phyloP scores from a whole-genome alignment of 805 yeast species.

The Candida namnaoensis region DNA sequence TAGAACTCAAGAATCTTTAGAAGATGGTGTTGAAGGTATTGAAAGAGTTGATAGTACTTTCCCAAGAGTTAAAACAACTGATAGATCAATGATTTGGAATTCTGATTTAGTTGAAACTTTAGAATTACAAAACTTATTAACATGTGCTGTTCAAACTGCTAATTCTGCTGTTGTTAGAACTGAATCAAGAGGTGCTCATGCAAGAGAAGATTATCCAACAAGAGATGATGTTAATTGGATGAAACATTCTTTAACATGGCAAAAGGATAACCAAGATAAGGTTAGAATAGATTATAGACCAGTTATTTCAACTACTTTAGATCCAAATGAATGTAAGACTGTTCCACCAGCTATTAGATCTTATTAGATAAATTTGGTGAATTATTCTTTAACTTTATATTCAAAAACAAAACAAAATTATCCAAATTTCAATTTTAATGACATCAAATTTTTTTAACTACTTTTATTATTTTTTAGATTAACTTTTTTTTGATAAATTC shows the following conservation, averaged over 20 bases:
- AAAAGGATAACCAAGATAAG: slow-evolving; percentile 57
- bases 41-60: slow-evolving; percentile 67
- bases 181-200: slow-evolving; percentile 99
- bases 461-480: too few species aligned
- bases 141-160: slow-evolving; percentile 97
- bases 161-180: slow-evolving; percentile 87
- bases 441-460: too few species aligned
- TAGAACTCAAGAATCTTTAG: slow-evolving; percentile 87
- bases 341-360: slow-evolving; percentile 98
- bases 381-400: background rate
- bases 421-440: too few species aligned
- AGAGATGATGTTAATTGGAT: slow-evolving; percentile 97
- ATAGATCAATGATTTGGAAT: slow-evolving; percentile 98
- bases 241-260: slow-evolving; percentile 96
- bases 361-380: slow-evolving; percentile 37
- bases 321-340: slow-evolving; percentile 85
- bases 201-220: slow-evolving; percentile 94
- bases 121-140: slow-evolving; percentile 91
- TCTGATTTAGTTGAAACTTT: slow-evolving; percentile 93
- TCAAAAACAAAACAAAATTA: background rate
- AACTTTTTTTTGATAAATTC: too few species aligned
- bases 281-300: slow-evolving; percentile 77
- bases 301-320: slow-evolving; percentile 78
- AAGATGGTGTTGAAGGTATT: slow-evolving; percentile 82
- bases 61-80: slow-evolving; percentile 75